These are phyloP conservation scores for Verbascum thapsus DNA, from an alignment of 257 asterid genomes.

Conservation along the genomic window DNA sequence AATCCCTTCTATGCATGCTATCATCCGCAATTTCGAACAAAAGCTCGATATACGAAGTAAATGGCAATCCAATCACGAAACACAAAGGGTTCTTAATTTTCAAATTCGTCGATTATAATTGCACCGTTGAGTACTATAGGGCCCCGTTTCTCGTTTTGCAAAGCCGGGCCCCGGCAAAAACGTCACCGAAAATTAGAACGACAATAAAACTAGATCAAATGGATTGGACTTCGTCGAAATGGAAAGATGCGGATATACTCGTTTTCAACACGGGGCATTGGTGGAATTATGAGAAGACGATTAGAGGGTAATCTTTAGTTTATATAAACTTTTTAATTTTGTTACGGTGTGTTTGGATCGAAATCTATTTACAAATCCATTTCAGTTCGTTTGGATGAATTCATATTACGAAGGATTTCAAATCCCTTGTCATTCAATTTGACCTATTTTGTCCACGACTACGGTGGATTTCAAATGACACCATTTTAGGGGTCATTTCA, in stretches of 20 bases:
- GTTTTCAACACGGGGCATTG: conserved; percentile 87
- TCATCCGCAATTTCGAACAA: conserved; percentile 64
- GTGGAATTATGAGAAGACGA: conserved; percentile 97
- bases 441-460: too few relatives aligned
- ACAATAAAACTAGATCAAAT: conserved; percentile 78
- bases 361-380: too few relatives aligned
- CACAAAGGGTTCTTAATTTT: conserved; percentile 88
- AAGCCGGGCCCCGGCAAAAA: conserved; percentile 75
- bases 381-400: too few relatives aligned
- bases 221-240: conserved; percentile 75
- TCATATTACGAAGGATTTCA: too few relatives aligned
- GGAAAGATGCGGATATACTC: conserved; percentile 84
- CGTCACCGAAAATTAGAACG: conserved; percentile 48
- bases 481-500: too few relatives aligned
- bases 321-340: too few relatives aligned
- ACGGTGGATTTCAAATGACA: too few relatives aligned
- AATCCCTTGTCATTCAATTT: too few relatives aligned
- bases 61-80: conserved; percentile 89
- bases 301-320: conserved; percentile 73
- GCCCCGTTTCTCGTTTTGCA: conserved; percentile 92
- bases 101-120: conserved; percentile 71
- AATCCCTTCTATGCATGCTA: conserved; percentile 89
- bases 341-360: too few relatives aligned
- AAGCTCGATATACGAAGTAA: conserved; percentile 68
- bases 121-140: conserved; percentile 86